phyloP scores from a whole-genome alignment of 305 asterid species.

The Withania somnifera region DNA sequence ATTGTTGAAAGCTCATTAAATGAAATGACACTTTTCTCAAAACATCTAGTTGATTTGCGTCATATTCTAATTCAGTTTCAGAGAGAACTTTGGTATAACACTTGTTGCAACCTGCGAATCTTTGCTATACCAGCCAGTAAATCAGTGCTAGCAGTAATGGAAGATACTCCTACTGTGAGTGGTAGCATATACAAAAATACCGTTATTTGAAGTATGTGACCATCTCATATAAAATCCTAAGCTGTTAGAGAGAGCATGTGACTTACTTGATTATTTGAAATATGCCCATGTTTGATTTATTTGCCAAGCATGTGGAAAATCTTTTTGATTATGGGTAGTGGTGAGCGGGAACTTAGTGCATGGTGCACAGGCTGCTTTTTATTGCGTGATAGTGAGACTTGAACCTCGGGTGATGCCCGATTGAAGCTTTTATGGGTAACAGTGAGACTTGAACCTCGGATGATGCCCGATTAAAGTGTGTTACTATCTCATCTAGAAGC shows the following conservation, averaged over 20 bases:
- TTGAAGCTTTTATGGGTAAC: too few relatives aligned
- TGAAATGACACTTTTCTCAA: not conserved
- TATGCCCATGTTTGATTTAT: not conserved
- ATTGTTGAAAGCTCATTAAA: conserved; percentile 1
- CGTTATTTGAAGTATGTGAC: not conserved
- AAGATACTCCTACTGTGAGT: not conserved
- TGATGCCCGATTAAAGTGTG: not conserved
- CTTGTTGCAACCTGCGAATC: not conserved
- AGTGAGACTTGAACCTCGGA: not conserved
- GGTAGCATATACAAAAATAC: not conserved
- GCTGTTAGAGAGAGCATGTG: not conserved
- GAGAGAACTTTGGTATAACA: not conserved
- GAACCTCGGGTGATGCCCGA: too few relatives aligned
- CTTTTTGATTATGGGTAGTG: not conserved
- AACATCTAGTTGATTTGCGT: not conserved
- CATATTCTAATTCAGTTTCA: not conserved
- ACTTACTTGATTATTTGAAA: not conserved
- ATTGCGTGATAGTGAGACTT: too few relatives aligned
- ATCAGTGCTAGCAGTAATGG: not conserved
- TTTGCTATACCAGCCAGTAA: not conserved
- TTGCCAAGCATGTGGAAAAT: not conserved
- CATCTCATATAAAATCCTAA: not conserved
- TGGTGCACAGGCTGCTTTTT: not conserved
- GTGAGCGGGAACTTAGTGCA: not conserved
- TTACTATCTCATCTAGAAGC: not conserved